Conservation (phyloP, 2,329 filamentous ascomycete species). For the Teratosphaeria nubilosa region DNA sequence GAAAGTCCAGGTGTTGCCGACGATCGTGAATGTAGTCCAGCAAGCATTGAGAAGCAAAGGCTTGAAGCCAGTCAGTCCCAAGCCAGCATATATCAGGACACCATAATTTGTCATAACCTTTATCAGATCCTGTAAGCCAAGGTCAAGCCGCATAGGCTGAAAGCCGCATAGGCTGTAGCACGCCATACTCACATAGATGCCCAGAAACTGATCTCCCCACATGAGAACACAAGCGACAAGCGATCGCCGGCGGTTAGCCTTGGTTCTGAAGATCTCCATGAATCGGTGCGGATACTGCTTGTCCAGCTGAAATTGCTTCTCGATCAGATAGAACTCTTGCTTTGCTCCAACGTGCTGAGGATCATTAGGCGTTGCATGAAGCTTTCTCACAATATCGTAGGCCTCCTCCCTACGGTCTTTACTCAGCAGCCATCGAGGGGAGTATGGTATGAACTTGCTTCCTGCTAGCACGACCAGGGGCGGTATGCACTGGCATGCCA, state of each 20-base stretch:
- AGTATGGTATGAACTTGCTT: slow-evolving; percentile 31
- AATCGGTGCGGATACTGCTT: slow-evolving; percentile 22
- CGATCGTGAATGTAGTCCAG: slow-evolving; percentile 33
- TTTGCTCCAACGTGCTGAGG: slow-evolving; percentile 29
- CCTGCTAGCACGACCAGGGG: slow-evolving; percentile 32
- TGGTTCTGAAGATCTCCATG: slow-evolving; percentile 34
- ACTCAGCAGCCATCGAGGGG: slow-evolving; percentile 36
- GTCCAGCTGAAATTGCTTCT: slow-evolving; percentile 35
- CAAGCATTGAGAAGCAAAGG: slow-evolving; percentile 35
- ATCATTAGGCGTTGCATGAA: slow-evolving; percentile 34
- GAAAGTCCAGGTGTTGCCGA: slow-evolving; percentile 32
- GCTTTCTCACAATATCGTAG: slow-evolving; percentile 29
- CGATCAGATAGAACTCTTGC: slow-evolving; percentile 36
- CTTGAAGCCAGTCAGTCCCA: slow-evolving; percentile 30
- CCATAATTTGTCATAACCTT: slow-evolving; percentile 29
- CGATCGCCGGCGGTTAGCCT: slow-evolving; percentile 31
- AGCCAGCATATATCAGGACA: slow-evolving; percentile 28
- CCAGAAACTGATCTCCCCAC: slow-evolving; percentile 8
- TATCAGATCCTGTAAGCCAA: slow-evolving; percentile 6
- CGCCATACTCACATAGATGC: background rate
- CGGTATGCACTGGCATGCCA: slow-evolving; percentile 34
- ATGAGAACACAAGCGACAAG: slow-evolving; percentile 33
- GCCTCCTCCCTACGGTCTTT: slow-evolving; percentile 34
- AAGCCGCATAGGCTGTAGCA: background rate
- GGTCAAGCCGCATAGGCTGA: background rate